A percentile compares a stretch with the other conserved stretches of the same genome.
These are phyloP conservation scores for Conoideocrella luteorostrata DNA, from an alignment of 2,329 filamentous ascomycete species.

Conservation along the genomic window DNA sequence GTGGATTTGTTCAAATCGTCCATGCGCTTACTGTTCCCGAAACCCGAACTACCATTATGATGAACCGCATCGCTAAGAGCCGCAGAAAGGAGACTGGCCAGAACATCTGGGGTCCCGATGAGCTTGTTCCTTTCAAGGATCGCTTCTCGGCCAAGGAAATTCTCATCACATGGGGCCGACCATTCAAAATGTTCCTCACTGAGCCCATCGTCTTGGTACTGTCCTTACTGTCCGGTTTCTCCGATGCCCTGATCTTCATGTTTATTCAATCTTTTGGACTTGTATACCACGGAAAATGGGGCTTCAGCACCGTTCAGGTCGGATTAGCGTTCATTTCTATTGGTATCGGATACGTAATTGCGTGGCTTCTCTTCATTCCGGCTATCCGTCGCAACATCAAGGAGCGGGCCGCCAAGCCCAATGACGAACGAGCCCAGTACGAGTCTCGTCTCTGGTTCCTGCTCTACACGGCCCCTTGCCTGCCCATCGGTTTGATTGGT, in stretches of 20 bases:
- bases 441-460: slow-evolving; percentile 62
- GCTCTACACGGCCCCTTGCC: slow-evolving; percentile 52
- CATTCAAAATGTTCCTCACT: slow-evolving; percentile 66
- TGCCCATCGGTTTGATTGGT: slow-evolving; percentile 62
- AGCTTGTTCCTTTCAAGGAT: slow-evolving; percentile 55
- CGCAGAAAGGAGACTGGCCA: slow-evolving; percentile 53
- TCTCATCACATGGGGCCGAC: slow-evolving; percentile 50
- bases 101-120: slow-evolving; percentile 66
- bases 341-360: slow-evolving; percentile 58
- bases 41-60: slow-evolving; percentile 68
- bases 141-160: slow-evolving; percentile 55
- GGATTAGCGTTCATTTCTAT: slow-evolving; percentile 61
- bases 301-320: slow-evolving; percentile 49
- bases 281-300: slow-evolving; percentile 59
- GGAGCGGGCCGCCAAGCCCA: slow-evolving; percentile 42
- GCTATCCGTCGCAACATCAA: slow-evolving; percentile 48
- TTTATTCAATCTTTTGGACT: slow-evolving; percentile 65
- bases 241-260: slow-evolving; percentile 71
- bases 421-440: slow-evolving; percentile 57
- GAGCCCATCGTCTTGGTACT: slow-evolving; percentile 68
- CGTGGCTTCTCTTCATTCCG: slow-evolving; percentile 53
- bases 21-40: slow-evolving; percentile 69
- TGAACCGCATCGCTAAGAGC: slow-evolving; percentile 73
- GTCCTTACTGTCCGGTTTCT: slow-evolving; percentile 66
- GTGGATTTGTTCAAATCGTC: slow-evolving; percentile 58